phyloP scores from a whole-genome alignment of 768 basidiomycete genomes.

The Serendipita sp. region DNA sequence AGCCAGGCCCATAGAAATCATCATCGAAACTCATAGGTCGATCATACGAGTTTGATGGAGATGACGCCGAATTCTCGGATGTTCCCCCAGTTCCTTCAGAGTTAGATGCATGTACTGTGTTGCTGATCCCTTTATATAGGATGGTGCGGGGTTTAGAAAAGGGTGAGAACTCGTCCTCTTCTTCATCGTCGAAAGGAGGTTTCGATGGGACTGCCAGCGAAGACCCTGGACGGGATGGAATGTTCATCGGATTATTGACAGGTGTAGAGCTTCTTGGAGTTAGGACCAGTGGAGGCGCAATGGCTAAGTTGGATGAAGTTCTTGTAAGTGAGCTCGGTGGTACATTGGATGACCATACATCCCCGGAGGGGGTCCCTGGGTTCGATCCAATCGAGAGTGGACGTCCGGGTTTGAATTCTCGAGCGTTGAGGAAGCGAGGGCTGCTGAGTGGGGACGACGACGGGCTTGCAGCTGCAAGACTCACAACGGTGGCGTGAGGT shows the following conservation, averaged over 20 bases:
- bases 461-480: constrained; percentile 56
- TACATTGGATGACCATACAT: constrained; percentile 61
- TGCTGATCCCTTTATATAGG: constrained; percentile 43
- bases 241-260: constrained; percentile 23
- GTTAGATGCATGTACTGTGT: constrained; percentile 27
- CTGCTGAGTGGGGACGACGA: constrained; percentile 75
- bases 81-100: constrained; percentile 28
- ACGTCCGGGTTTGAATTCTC: constrained; percentile 79
- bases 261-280: background rate
- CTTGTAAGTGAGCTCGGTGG: constrained; percentile 32
- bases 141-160: constrained; percentile 33
- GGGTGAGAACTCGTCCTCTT: constrained; percentile 77
- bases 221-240: constrained; percentile 42
- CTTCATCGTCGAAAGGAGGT: constrained; percentile 16
- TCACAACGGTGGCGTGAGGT: constrained; percentile 34
- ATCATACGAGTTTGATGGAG: constrained; percentile 10
- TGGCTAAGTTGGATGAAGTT: constrained; percentile 71
- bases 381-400: constrained; percentile 58
- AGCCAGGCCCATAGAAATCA: constrained; percentile 15
- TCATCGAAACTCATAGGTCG: background rate
- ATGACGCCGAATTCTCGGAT: constrained; percentile 27
- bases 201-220: constrained; percentile 6
- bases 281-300: constrained; percentile 70
- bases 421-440: constrained; percentile 73
- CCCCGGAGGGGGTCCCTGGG: constrained; percentile 67